Evolutionary conservation across 805 yeast species (phyloP), one percentile per base, ranked within the genome.

Genomic region (Starmerella ratchasimensis): DNA sequence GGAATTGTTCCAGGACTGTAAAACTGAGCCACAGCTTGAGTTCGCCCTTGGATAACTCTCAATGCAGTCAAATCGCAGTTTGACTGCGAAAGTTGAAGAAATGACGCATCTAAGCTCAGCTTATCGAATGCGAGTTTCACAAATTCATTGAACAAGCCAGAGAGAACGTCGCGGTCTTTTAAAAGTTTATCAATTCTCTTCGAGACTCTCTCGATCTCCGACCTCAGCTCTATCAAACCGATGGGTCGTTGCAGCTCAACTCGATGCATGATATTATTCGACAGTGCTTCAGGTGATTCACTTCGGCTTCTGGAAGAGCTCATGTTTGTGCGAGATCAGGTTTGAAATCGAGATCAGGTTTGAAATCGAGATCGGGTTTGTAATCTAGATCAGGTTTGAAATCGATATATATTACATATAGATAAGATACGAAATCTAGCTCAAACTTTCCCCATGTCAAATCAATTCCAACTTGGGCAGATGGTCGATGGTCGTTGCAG

Each of bases 41-140:
- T 20, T 1, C 41, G 38, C 5, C 41, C 37, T 1, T 35, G 3
- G 3, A 39, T 3, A 14, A 43, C 42, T 5, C 35, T 28, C 5
- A 33, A 8, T 1, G 31, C 33, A 10, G 27, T 35, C 8, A 14
- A 15, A 4, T 35, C 44, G 8, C 23, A 5, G 21, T 33, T 23
- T 3, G 5, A 5, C 7, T 33, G 18, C 21, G 14, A 10, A 15
- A 21, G 19, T 17, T 5, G 15, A 3, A 4, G 7, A 2, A 15
- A 1, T 14, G 28, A 31, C n/a, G 30, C 16, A 27, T 43, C 46
- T 7, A 39, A 30, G 7, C 33, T 26, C 3, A 43, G 34, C 28
- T 43, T 43, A 31, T 39, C 44, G 15, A 37, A 27, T 9, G 28
- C 34, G 7, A 43, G 33, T 25, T 27, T 31, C 7, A 34, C 29